phyloP scores from a whole-genome alignment of 129 eudicot species.

The Silybum marianum region DNA sequence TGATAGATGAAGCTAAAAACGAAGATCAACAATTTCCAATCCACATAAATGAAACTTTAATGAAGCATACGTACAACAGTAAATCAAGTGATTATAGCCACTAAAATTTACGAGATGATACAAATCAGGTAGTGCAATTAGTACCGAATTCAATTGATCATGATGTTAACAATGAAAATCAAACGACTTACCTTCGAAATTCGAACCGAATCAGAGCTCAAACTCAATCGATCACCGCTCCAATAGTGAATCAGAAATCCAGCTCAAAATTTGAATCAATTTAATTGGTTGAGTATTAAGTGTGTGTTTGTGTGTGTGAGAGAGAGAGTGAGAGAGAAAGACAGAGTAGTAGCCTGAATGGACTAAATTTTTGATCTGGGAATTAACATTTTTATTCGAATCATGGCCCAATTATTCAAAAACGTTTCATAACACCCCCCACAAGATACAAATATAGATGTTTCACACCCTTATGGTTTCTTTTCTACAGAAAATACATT shows the following conservation, averaged over 20 bases:
- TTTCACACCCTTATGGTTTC: slow-evolving; percentile 9
- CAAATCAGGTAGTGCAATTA: slow-evolving; percentile 6
- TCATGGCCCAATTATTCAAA: slow-evolving; percentile 35
- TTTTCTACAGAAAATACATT: background rate
- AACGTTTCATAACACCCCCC: slow-evolving; percentile 17
- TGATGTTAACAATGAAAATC: background rate
- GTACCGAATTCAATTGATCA: slow-evolving; percentile 13
- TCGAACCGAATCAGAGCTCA: background rate
- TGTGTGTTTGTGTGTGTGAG: slow-evolving; percentile 21
- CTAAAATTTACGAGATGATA: slow-evolving; percentile 13
- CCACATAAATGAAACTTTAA: slow-evolving; percentile 9
- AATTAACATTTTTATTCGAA: slow-evolving; percentile 20
- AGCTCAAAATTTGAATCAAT: background rate
- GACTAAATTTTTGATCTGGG: slow-evolving; percentile 36
- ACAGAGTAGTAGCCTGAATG: slow-evolving; percentile 36
- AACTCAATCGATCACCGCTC: slow-evolving; percentile 16
- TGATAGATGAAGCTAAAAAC: background rate
- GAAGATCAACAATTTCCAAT: slow-evolving; percentile 14
- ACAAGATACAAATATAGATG: background rate
- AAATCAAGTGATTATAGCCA: slow-evolving; percentile 3
- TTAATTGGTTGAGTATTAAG: slow-evolving; percentile 5
- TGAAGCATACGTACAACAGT: background rate
- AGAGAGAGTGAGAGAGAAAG: slow-evolving; percentile 26
- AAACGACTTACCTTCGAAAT: slow-evolving; percentile 25
- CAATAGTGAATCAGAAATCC: slow-evolving; percentile 24